Conservation (phyloP, 2,329 filamentous ascomycete species). For the Beauveria scarabaeidicola region DNA sequence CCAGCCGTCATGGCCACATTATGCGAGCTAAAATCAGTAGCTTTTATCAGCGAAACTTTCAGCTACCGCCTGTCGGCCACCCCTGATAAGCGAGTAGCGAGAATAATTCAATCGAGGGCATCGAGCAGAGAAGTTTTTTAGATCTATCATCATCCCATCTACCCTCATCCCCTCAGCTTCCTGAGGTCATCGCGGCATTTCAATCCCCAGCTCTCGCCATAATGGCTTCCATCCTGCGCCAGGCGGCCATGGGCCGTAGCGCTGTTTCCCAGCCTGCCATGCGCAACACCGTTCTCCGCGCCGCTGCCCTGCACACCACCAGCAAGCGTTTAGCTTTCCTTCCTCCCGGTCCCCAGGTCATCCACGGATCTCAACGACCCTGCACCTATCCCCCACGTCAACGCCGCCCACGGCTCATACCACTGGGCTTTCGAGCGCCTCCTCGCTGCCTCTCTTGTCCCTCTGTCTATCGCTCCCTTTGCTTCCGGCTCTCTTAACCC, state of each 20-base stretch:
- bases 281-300: slow-evolving; percentile 29
- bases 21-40: too few relatives aligned
- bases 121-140: too few relatives aligned
- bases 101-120: too few relatives aligned
- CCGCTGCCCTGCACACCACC: slow-evolving; percentile 82
- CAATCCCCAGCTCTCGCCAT: slow-evolving; percentile 16
- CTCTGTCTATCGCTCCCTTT: slow-evolving; percentile 84
- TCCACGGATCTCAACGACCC: slow-evolving; percentile 85
- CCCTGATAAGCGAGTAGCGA: too few relatives aligned
- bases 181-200: slow-evolving; percentile 7
- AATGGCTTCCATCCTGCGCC: slow-evolving; percentile 53
- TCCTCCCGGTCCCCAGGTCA: slow-evolving; percentile 71
- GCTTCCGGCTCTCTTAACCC: slow-evolving; percentile 88
- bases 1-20: too few relatives aligned
- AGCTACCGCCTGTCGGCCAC: too few relatives aligned
- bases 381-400: slow-evolving; percentile 60
- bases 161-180: too few relatives aligned
- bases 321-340: slow-evolving; percentile 69
- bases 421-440: slow-evolving; percentile 96
- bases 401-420: slow-evolving; percentile 83
- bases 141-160: too few relatives aligned
- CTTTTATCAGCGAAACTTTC: too few relatives aligned
- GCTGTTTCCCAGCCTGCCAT: slow-evolving; percentile 28
- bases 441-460: slow-evolving; percentile 72
- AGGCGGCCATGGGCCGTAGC: slow-evolving; percentile 36